Base-by-base conservation (phyloP, 2,329 filamentous ascomycete genomes). In the Xylaria sp. region DNA sequence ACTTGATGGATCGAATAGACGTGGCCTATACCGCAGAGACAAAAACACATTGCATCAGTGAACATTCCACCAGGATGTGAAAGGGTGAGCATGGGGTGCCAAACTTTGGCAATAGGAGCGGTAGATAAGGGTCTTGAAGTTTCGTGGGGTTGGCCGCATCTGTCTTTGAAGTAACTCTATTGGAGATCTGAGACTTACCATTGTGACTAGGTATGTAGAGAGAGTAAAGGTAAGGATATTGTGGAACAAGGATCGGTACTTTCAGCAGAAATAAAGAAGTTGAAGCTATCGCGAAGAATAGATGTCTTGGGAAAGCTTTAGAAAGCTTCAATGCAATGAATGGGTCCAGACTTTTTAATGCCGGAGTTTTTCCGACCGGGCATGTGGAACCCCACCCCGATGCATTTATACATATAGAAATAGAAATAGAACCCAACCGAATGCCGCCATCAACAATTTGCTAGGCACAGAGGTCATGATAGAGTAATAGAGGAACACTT, bases 1-100 rank as follows among this genome's bases (percentile, higher is more conserved):
- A 91, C 85, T 95, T 96, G 90, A 99, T 94, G 82, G 92, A 97
- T 83, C 95, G 96, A 86, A 98, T 89, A 74, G 94, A 88, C 80
- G 89, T 91, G 76, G 88, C 83, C 89, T 91, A 70, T 21, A 47
- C n/a, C 18, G 44, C 44, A 47, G 51, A 47, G 42, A 23, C 9
- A 18, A 63, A 29, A 69, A 42, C 61, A 40, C 13, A 16, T 13
- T 23, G 10, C 8, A 32, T 63, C 37, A 69, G 66, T 23, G 1
- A 58, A 47, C 12, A 23, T 44, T 35, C 12, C 3, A 40, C 53
- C 0, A 21, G 1, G 10, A 57, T 25, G n/a, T 25, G 12, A 42
- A 18, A 5, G 32, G 10, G 3, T n/a, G 10, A 27, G n/a, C 16
- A 32, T 48, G 5, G 48, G 55, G 27, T 44, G 65, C 13, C 23